A percentile compares a stretch with the other conserved stretches of the same genome.
Evolutionary conservation across 23 red algal genomes (phyloP).

Genomic region (Cyanidioschyzon merolae): DNA sequence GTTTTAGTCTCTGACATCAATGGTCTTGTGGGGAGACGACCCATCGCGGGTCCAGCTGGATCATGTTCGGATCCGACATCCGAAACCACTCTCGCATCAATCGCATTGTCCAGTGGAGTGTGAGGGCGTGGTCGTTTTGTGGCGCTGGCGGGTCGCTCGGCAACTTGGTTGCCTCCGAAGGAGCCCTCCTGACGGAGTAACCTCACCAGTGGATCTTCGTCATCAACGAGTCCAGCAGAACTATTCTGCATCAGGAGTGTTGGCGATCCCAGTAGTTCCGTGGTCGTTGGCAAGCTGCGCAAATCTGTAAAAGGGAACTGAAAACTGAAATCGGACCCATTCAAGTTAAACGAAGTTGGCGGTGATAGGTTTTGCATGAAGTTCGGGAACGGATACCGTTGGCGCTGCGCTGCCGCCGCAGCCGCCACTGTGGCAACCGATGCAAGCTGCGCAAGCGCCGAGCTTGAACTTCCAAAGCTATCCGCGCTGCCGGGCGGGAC

Average conservation of each 20-base stretch:
- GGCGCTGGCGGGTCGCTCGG: not conserved
- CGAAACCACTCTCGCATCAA: not conserved
- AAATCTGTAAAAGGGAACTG: not conserved
- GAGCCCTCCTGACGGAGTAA: not conserved
- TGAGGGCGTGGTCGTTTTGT: not conserved
- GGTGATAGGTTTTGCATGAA: not conserved
- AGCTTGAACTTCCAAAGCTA: slow-evolving; percentile 7
- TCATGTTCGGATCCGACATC: not conserved
- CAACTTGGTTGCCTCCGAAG: not conserved
- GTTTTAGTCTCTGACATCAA: not conserved
- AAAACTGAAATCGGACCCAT: not conserved
- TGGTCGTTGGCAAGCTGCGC: slow-evolving; percentile 13
- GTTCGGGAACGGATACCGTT: not conserved
- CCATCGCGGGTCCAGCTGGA: not conserved
- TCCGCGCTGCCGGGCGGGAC: not conserved
- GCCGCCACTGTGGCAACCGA: not conserved
- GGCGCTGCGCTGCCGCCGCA: not conserved
- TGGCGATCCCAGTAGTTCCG: slow-evolving; percentile 9
- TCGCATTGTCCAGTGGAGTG: not conserved
- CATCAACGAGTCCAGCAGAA: not conserved
- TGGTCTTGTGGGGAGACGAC: not conserved
- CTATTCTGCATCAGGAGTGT: not conserved
- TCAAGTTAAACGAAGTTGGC: slow-evolving; percentile 17
- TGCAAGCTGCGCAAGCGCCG: slow-evolving; percentile 2
- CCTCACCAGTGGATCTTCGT: not conserved